Percentiles rank a stretch among this genome's conserved stretches.
Evolutionary conservation across 768 basidiomycete species (phyloP).

Genomic region (Phlegmacium glaucopus): DNA sequence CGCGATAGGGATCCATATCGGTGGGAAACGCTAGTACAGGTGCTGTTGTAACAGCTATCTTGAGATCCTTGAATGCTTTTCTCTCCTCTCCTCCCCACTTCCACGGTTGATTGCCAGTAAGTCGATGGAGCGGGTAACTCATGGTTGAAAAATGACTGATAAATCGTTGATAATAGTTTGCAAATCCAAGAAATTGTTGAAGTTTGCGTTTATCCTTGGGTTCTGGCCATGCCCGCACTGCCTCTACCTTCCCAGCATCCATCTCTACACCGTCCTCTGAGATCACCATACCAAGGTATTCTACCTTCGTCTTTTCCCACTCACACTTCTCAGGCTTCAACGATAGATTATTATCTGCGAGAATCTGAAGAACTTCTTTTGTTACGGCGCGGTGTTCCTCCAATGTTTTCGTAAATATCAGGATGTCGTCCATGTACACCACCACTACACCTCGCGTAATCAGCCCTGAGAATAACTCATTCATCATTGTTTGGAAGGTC

Average conservation of each 20-base stretch:
- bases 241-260: conserved; percentile 29
- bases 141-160: conserved; percentile 27
- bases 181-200: conserved; percentile 39
- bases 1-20: conserved; percentile 2
- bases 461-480: neutral
- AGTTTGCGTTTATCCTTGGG: conserved; percentile 23
- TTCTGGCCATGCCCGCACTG: conserved; percentile 30
- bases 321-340: conserved; percentile 34
- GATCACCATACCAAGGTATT: conserved; percentile 30
- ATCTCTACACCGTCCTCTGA: conserved; percentile 18
- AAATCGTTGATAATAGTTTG: conserved; percentile 33
- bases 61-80: conserved; percentile 3
- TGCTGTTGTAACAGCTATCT: neutral
- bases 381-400: conserved; percentile 7
- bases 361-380: conserved; percentile 11
- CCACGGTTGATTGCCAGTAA: conserved; percentile 3
- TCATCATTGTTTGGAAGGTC: conserved; percentile 8
- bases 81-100: neutral
- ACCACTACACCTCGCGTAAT: conserved; percentile 18
- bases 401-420: conserved; percentile 21
- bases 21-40: conserved; percentile 3
- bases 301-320: conserved; percentile 22
- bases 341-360: conserved; percentile 28
- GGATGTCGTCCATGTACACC: conserved; percentile 41
- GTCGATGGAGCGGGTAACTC: conserved; percentile 16